phyloP scores from a whole-genome alignment of 148 eudicot genomes.

The Dianthus caryophyllus region DNA sequence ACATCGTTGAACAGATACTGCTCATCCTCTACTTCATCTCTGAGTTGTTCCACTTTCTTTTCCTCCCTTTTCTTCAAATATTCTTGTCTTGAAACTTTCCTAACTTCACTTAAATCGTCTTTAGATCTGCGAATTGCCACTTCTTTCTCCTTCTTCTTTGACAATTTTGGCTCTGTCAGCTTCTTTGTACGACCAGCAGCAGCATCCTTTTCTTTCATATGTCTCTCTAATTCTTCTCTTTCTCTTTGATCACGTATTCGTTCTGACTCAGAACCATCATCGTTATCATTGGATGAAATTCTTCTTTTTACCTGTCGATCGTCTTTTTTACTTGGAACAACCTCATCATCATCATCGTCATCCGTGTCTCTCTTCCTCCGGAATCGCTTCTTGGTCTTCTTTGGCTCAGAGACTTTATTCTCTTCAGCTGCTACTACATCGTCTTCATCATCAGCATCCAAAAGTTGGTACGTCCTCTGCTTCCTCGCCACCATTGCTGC shows the following conservation, averaged over 20 bases:
- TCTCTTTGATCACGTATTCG: constrained; percentile 83
- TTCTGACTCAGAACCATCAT: constrained; percentile 88
- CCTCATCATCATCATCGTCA: constrained; percentile 71
- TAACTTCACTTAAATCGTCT: constrained; percentile 55
- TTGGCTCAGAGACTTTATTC: constrained; percentile 30
- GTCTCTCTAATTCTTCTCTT: constrained; percentile 74
- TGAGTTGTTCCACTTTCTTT: constrained; percentile 77
- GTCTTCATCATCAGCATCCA: constrained; percentile 76
- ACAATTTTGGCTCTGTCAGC: constrained; percentile 65
- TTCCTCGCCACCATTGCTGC: constrained; percentile 71
- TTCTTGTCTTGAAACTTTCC: constrained; percentile 85
- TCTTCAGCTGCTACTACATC: constrained; percentile 31
- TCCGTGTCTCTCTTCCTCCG: constrained; percentile 68
- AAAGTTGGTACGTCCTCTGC: constrained; percentile 74
- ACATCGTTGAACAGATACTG: constrained; percentile 70
- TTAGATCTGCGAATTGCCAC: constrained; percentile 76
- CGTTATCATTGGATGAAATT: constrained; percentile 32
- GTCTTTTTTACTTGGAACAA: constrained; percentile 33
- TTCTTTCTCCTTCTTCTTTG: constrained; percentile 78
- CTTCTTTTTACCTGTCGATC: constrained; percentile 58
- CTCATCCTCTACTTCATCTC: constrained; percentile 91
- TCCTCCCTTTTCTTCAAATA: constrained; percentile 96
- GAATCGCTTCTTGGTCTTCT: constrained; percentile 54
- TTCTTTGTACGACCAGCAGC: constrained; percentile 81
- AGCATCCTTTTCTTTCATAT: constrained; percentile 78